Evolutionary conservation across 495 filamentous ascomycete genomes (phyloP), one percentile per base, ranked within the genome.

Genomic region (Hyaloscypha hepaticicola): DNA sequence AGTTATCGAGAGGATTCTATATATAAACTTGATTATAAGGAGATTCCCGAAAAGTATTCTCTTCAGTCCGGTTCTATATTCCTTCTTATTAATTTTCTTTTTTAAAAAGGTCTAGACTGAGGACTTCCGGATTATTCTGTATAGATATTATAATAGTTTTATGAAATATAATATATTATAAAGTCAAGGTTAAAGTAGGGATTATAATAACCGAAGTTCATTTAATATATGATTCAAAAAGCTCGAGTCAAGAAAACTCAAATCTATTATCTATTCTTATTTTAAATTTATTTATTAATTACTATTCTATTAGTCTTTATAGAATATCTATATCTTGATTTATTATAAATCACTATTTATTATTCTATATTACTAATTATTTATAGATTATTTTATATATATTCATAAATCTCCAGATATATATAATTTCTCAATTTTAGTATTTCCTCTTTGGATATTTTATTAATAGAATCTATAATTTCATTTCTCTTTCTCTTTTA

Each of bases 161-260:
- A n/a, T n/a, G n/a, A n/a, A n/a, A n/a, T 33, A 33, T 33, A 33
- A 11, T 5, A 33, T 33, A 11, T 4, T 4, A 33, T 33, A 33
- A 33, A 5, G 11, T 33, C 11, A 33, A 33, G 11, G 11, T 33
- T 33, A 33, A 33, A 33, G 31, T 33, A 5, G 31, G 31, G 11
- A 33, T 33, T 33, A 33, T 33, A 33, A 11, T 50, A 50, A 16
- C 48, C 48, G 48, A 50, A 50, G 48, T 50, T 50, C 14, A 24
- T 24, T 50, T 50, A 50, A 50, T 24, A 50, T 50, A 24, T 24
- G 14, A 24, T 50, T 50, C 14, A 24, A 50, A 50, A 50, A 50
- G 48, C 48, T 50, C 48, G 48, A 50, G 48, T 16, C 48, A 50
- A 50, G 48, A 24, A 50, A 50, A 50, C 48, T 50, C 14, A 50